Evolutionary conservation across 2,329 filamentous ascomycete species (phyloP).

Genomic region (Stagonosporopsis rhizophila): DNA sequence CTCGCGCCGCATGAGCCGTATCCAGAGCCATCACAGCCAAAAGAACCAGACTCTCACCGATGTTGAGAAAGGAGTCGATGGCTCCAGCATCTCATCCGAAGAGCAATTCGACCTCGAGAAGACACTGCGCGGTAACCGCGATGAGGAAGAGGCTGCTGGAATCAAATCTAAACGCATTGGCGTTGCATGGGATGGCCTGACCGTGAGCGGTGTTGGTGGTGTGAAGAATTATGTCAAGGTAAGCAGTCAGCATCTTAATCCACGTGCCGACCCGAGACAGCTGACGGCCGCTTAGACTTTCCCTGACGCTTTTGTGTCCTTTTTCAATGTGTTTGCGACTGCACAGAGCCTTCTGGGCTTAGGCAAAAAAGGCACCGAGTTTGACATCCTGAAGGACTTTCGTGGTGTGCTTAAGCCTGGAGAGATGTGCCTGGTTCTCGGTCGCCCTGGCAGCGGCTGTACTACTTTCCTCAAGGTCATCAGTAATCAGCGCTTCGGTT

Average conservation of each 20-base stretch:
- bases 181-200: slow-evolving; percentile 79
- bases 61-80: slow-evolving; percentile 62
- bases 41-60: slow-evolving; percentile 53
- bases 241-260: slow-evolving; percentile 17
- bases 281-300: slow-evolving; percentile 63
- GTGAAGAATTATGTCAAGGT: slow-evolving; percentile 70
- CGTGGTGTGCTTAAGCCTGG: slow-evolving; percentile 67
- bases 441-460: slow-evolving; percentile 71
- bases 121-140: slow-evolving; percentile 73
- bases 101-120: slow-evolving; percentile 77
- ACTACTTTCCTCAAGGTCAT: slow-evolving; percentile 64
- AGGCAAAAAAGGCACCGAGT: slow-evolving; percentile 72
- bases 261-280: slow-evolving; percentile 21
- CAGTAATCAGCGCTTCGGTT: slow-evolving; percentile 64
- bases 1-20: slow-evolving; percentile 51
- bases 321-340: slow-evolving; percentile 76
- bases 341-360: slow-evolving; percentile 68
- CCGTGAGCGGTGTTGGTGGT: slow-evolving; percentile 77
- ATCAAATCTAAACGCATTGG: slow-evolving; percentile 77
- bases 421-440: slow-evolving; percentile 87
- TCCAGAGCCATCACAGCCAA: slow-evolving; percentile 56
- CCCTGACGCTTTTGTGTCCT: slow-evolving; percentile 76
- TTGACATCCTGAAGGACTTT: slow-evolving; percentile 77
- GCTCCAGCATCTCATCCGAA: slow-evolving; percentile 45
- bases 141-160: slow-evolving; percentile 75